Percentiles rank a stretch among this genome's conserved stretches.
phyloP scores from a whole-genome alignment of 495 filamentous ascomycete genomes.

The Podospora appendiculata region DNA sequence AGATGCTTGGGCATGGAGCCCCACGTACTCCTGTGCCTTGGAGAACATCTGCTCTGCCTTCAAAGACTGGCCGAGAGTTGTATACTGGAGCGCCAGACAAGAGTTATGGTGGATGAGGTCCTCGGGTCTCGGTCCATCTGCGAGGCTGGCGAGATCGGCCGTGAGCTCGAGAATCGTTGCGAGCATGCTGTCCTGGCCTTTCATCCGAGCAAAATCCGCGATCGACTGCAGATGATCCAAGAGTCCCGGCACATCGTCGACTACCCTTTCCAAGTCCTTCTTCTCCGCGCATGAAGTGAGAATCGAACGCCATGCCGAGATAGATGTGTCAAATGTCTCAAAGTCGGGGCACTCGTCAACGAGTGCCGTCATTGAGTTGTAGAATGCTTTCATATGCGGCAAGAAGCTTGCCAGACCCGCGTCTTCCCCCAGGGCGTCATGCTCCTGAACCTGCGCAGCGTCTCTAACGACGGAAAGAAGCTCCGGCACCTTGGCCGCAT shows the following conservation, averaged over 20 bases:
- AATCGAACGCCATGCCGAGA: conserved; percentile 46
- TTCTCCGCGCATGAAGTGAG: conserved; percentile 39
- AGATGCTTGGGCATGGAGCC: conserved; percentile 2
- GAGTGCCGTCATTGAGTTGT: conserved; percentile 47
- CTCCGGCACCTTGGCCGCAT: conserved; percentile 17
- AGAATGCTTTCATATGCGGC: conserved; percentile 51
- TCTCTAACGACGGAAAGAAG: conserved; percentile 32
- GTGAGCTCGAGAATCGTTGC: conserved; percentile 39
- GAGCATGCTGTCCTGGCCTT: conserved; percentile 47
- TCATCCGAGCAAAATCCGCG: conserved; percentile 72
- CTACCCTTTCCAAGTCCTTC: conserved; percentile 40
- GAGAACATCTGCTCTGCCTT: conserved; percentile 61
- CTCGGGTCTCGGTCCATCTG: conserved; percentile 41
- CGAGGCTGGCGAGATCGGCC: conserved; percentile 47
- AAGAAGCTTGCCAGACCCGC: conserved; percentile 42
- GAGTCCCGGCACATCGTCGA: conserved; percentile 56
- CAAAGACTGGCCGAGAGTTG: conserved; percentile 66
- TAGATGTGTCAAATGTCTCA: conserved; percentile 37
- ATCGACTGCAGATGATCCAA: conserved; percentile 57
- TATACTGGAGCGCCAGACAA: conserved; percentile 60
- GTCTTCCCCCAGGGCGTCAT: conserved; percentile 42
- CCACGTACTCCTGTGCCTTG: conserved; percentile 41
- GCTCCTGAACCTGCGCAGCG: conserved; percentile 19
- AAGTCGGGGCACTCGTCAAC: conserved; percentile 39
- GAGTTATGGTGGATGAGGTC: conserved; percentile 52